Percentiles rank a stretch among this genome's conserved stretches.
These are phyloP conservation scores for Urtica urens DNA, from an alignment of 306 rosid species.

Conservation along the genomic window DNA sequence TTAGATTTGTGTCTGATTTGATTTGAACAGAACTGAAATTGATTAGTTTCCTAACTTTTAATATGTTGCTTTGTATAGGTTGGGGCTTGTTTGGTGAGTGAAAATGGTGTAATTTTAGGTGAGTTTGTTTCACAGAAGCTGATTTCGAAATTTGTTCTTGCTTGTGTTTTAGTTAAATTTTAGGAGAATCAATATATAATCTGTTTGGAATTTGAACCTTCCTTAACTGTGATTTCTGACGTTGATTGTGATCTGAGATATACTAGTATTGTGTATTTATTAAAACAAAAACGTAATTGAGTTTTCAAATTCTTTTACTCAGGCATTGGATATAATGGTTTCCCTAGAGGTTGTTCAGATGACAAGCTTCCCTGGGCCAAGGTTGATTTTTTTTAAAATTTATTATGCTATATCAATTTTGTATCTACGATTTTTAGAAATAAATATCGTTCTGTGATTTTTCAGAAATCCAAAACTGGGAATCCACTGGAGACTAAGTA, in stretches of 20 bases:
- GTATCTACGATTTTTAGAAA: neutral
- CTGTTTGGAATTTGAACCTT: too few relatives aligned
- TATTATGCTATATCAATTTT: neutral
- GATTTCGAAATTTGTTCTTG: too few relatives aligned
- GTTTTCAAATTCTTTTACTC: conserved; percentile 13
- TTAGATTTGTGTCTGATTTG: too few relatives aligned
- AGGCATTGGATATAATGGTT: conserved; percentile 96
- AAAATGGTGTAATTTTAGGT: conserved; percentile 79
- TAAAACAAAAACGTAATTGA: too few relatives aligned
- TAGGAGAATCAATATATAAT: too few relatives aligned
- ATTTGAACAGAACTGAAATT: too few relatives aligned
- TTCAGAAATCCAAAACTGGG: conserved; percentile 69
- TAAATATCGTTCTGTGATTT: conserved; percentile 14
- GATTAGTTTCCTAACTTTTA: neutral
- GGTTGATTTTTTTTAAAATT: conserved; percentile 35
- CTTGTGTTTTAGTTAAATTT: too few relatives aligned
- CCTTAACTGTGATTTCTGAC: too few relatives aligned
- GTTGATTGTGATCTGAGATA: too few relatives aligned
- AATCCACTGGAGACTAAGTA: conserved; percentile 87
- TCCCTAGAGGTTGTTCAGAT: conserved; percentile 94
- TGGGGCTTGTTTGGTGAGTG: conserved; percentile 93
- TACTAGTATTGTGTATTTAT: too few relatives aligned
- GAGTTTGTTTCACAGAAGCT: conserved; percentile 10
- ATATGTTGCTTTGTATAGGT: conserved; percentile 36
- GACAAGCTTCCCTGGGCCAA: conserved; percentile 95